Conservation (phyloP, 148 eudicot species). For the Silene conica region DNA sequence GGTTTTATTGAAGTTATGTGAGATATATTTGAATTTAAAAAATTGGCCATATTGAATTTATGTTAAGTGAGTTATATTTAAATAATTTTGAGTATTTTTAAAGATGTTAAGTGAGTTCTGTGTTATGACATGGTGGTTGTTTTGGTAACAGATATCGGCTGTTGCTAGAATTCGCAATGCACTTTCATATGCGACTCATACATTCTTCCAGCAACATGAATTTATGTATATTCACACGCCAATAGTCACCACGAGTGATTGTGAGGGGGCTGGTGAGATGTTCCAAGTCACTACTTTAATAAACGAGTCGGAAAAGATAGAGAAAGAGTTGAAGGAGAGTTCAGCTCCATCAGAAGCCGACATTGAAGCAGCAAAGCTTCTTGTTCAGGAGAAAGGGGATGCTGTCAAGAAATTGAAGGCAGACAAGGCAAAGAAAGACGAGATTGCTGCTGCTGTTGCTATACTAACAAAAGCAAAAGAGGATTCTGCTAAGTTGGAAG, state of each 20-base stretch:
- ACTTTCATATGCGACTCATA: conserved; percentile 87
- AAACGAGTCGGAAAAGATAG: conserved; percentile 65
- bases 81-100: too few relatives aligned
- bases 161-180: conserved; percentile 85
- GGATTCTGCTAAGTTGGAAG: conserved; percentile 53
- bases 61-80: too few relatives aligned
- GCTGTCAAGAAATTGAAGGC: conserved; percentile 56
- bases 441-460: conserved; percentile 63
- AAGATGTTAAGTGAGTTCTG: too few relatives aligned
- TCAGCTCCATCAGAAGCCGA: conserved; percentile 75
- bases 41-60: too few relatives aligned
- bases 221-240: conserved; percentile 86
- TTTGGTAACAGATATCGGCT: conserved; percentile 61
- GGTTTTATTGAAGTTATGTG: too few relatives aligned
- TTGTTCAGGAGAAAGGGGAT: conserved; percentile 64
- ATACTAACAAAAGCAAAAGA: conserved; percentile 68
- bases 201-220: conserved; percentile 78
- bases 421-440: conserved; percentile 61
- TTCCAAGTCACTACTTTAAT: conserved; percentile 91
- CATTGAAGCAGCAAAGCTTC: conserved; percentile 55
- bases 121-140: not conserved
- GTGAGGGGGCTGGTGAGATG: conserved; percentile 99
- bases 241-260: conserved; percentile 92
- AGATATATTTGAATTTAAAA: too few relatives aligned
- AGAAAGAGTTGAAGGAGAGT: conserved; percentile 67